A percentile compares a stretch with the other conserved stretches of the same genome.
These are phyloP conservation scores for Phytophthora tentaculata DNA, from an alignment of 352 stramenopile genomes.

Conservation along the genomic window DNA sequence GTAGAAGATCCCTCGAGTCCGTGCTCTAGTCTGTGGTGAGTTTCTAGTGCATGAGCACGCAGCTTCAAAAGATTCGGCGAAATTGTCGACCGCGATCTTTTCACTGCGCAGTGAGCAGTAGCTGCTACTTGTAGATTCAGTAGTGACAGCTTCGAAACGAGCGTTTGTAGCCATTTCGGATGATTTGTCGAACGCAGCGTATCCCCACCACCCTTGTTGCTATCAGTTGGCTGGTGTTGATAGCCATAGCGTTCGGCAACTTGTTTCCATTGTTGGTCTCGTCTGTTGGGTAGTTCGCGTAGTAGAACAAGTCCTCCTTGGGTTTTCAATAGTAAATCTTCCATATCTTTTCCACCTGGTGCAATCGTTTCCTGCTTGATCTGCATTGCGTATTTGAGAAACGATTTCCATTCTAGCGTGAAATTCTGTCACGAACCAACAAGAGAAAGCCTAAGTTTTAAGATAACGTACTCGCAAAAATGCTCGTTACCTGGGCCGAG, in stretches of 20 bases:
- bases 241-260: conserved; percentile 40
- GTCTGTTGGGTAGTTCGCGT: conserved; percentile 42
- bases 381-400: conserved; percentile 58
- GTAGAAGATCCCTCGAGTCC: conserved; percentile 13
- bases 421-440: conserved; percentile 51
- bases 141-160: conserved; percentile 25
- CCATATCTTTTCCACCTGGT: conserved; percentile 32
- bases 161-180: conserved; percentile 18
- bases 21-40: conserved; percentile 34
- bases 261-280: conserved; percentile 49
- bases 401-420: conserved; percentile 66
- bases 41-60: conserved; percentile 25
- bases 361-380: conserved; percentile 33
- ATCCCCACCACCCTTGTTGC: too few species aligned
- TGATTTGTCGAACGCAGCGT: background rate
- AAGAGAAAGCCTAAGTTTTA: background rate
- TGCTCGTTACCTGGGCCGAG: conserved; percentile 42
- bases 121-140: conserved; percentile 24
- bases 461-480: background rate
- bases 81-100: conserved; percentile 8
- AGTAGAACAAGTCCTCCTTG: conserved; percentile 63
- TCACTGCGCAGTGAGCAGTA: conserved; percentile 23
- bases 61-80: conserved; percentile 24
- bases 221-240: conserved; percentile 18
- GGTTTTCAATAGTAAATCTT: conserved; percentile 57